Percentiles rank a stretch among this genome's conserved stretches.
Conservation (phyloP, 805 yeast species). For the Metschnikowia dekortorum region DNA sequence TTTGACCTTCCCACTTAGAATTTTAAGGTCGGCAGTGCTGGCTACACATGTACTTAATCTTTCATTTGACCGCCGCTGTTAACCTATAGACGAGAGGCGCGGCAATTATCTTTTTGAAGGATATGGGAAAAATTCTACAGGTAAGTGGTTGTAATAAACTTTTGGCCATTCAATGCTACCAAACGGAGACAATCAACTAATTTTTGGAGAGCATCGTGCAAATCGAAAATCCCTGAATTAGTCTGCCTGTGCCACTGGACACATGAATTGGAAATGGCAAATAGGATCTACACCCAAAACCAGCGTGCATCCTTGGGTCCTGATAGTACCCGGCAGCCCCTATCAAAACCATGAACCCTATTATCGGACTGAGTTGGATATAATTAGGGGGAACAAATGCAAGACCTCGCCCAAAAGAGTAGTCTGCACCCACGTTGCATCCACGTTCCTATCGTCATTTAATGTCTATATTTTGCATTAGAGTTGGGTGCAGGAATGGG, state of each 20-base stretch:
- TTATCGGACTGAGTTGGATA: neutral
- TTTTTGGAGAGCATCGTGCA: neutral
- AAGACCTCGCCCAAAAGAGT: neutral
- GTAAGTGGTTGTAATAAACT: too few relatives aligned
- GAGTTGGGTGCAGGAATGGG: neutral
- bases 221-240: neutral
- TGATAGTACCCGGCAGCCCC: neutral
- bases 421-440: slow-evolving; percentile 2
- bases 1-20: neutral
- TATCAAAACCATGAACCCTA: neutral
- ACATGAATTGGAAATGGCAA: neutral
- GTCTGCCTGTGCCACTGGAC: too few relatives aligned
- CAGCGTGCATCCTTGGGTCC: neutral
- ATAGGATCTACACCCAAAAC: neutral
- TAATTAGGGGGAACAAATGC: neutral
- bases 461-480: neutral
- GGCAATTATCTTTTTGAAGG: too few relatives aligned
- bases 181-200: too few relatives aligned
- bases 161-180: too few relatives aligned
- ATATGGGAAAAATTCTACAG: too few relatives aligned
- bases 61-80: neutral
- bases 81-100: too few relatives aligned
- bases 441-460: neutral
- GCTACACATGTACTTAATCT: neutral
- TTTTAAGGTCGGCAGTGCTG: neutral